Percentiles rank a stretch among this genome's conserved stretches.
Evolutionary conservation across 805 yeast genomes (phyloP).

Genomic region (Monosporozyma siamensis): DNA sequence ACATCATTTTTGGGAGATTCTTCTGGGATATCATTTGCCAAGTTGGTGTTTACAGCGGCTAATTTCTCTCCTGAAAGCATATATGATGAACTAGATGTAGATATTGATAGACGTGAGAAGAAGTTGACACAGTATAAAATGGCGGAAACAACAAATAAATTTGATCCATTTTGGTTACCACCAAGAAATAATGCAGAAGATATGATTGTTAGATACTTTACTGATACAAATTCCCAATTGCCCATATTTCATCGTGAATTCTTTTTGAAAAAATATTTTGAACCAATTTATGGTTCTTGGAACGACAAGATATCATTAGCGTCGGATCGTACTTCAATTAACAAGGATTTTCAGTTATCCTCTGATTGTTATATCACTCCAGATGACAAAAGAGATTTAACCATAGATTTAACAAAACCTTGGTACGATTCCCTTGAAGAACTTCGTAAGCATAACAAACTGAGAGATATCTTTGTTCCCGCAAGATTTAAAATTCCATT

Average conservation of each 20-base stretch:
- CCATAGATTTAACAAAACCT: constrained; percentile 4
- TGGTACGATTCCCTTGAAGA: constrained; percentile 37
- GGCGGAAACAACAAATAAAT: constrained; percentile 13
- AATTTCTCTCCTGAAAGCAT: constrained; percentile 39
- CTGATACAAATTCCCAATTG: constrained; percentile 72
- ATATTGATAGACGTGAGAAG: constrained; percentile 15
- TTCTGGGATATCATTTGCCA: constrained; percentile 65
- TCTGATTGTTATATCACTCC: constrained; percentile 8
- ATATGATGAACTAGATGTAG: constrained; percentile 18
- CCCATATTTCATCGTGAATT: constrained; percentile 79
- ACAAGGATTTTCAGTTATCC: constrained; percentile 28
- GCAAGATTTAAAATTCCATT: constrained; percentile 41
- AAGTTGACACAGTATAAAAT: constrained; percentile 15
- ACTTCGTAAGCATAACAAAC: constrained; percentile 27
- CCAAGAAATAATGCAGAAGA: constrained; percentile 61
- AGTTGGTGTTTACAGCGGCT: constrained; percentile 68
- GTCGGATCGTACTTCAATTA: constrained; percentile 42
- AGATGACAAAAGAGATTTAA: constrained; percentile 7
- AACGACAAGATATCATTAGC: constrained; percentile 47
- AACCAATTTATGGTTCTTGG: constrained; percentile 71
- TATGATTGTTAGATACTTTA: constrained; percentile 56
- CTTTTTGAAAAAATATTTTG: constrained; percentile 55
- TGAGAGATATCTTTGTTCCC: constrained; percentile 35
- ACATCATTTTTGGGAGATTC: constrained; percentile 40
- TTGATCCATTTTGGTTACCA: constrained; percentile 39